Percentiles rank a stretch among this genome's conserved stretches.
These are phyloP conservation scores for Oryza officinalis DNA, from an alignment of 176 grass and related monocot species.

Conservation along the genomic window DNA sequence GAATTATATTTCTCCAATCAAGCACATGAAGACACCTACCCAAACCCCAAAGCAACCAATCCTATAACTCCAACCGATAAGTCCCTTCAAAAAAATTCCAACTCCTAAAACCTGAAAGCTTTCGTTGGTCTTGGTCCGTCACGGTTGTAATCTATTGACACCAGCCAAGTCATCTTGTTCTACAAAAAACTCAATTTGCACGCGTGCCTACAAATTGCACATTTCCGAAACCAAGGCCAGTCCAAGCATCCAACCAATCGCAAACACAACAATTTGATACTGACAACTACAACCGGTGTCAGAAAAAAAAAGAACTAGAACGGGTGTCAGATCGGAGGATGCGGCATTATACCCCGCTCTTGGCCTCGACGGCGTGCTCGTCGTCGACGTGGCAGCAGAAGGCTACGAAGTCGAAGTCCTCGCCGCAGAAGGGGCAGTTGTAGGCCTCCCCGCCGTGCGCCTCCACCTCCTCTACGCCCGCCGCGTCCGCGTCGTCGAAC, in stretches of 20 bases:
- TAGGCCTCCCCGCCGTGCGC: conserved; percentile 46
- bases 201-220: not conserved
- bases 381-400: conserved; percentile 88
- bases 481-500: conserved; percentile 58
- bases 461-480: conserved; percentile 45
- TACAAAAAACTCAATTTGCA: not conserved
- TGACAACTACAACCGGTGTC: not conserved
- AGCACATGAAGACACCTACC: conserved; percentile 16
- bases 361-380: conserved; percentile 79
- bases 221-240: not conserved
- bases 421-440: conserved; percentile 78
- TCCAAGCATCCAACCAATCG: not conserved
- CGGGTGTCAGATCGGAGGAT: not conserved
- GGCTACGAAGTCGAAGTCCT: conserved; percentile 84
- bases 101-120: not conserved
- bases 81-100: not conserved
- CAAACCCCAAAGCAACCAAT: not conserved
- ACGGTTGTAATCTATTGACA: not conserved
- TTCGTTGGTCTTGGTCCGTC: not conserved
- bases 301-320: not conserved
- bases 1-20: not conserved
- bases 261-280: not conserved
- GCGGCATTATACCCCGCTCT: conserved; percentile 53
- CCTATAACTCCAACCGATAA: not conserved
- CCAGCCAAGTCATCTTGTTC: not conserved